These are phyloP conservation scores for Solanum etuberosum DNA, from an alignment of 257 asterid species.

Conservation along the genomic window DNA sequence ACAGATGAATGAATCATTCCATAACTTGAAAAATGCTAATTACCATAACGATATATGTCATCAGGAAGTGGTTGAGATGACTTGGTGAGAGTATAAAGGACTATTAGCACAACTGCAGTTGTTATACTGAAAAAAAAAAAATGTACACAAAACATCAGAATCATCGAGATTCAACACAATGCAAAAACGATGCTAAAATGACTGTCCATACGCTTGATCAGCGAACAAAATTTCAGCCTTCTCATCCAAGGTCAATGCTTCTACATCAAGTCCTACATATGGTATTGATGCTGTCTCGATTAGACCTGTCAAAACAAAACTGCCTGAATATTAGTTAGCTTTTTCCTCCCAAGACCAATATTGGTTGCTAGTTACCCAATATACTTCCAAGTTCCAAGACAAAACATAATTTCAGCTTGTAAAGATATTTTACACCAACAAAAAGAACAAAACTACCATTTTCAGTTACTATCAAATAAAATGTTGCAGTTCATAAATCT, in stretches of 20 bases:
- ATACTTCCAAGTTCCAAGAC: background rate
- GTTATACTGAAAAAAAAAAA: conserved; percentile 42
- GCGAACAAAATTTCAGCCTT: conserved; percentile 78
- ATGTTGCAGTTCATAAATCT: background rate
- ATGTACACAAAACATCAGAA: background rate
- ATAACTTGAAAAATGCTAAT: background rate
- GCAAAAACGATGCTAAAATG: background rate
- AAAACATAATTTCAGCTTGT: background rate
- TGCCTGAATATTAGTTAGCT: conserved; percentile 70
- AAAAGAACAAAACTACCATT: background rate
- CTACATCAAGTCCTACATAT: conserved; percentile 51
- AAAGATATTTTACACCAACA: background rate
- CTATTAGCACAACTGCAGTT: conserved; percentile 73
- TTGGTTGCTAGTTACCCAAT: background rate
- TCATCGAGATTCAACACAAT: background rate
- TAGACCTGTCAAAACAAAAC: conserved; percentile 97
- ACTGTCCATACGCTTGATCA: conserved; percentile 58
- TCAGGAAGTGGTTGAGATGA: conserved; percentile 84
- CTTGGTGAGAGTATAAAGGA: conserved; percentile 71
- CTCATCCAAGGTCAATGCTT: conserved; percentile 74
- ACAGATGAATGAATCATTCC: background rate
- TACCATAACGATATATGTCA: conserved; percentile 88
- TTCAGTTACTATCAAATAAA: background rate
- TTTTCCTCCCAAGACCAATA: conserved; percentile 5
- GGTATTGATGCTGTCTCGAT: conserved; percentile 72